Conservation (phyloP, 495 filamentous ascomycete species). For the Podospora fimiseda region DNA sequence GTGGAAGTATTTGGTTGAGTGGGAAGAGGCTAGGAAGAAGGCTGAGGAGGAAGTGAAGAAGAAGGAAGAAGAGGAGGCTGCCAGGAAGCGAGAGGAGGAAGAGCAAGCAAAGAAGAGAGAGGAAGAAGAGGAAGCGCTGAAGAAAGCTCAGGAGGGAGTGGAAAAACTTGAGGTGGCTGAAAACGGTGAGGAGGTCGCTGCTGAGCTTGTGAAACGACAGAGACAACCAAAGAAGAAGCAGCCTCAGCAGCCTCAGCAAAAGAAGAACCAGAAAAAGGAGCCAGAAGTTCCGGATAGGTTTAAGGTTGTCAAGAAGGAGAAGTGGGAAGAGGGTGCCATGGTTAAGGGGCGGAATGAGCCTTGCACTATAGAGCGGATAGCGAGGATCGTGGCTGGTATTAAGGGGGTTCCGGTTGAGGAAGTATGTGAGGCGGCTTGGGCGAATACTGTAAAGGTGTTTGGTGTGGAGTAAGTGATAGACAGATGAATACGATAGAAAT, state of each 20-base stretch:
- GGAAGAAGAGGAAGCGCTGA: not conserved
- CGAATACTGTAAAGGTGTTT: constrained; percentile 76
- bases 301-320: constrained; percentile 81
- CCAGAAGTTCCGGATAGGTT: constrained; percentile 41
- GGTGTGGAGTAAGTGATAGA: constrained; percentile 55
- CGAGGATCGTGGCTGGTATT: constrained; percentile 73
- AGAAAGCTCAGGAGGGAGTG: not conserved
- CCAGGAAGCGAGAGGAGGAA: not conserved
- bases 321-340: constrained; percentile 71
- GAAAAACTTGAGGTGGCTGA: not conserved
- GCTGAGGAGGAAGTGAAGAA: not conserved
- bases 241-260: constrained; percentile 25
- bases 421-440: constrained; percentile 81
- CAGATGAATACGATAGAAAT: not conserved
- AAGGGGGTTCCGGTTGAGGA: constrained; percentile 74
- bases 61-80: not conserved
- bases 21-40: constrained; percentile 6
- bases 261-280: constrained; percentile 41
- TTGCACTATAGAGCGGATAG: constrained; percentile 75
- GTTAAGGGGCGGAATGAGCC: constrained; percentile 93
- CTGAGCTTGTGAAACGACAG: not conserved
- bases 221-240: constrained; percentile 12
- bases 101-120: not conserved
- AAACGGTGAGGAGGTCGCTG: constrained; percentile 3
- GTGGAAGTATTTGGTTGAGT: constrained; percentile 46